Base-by-base conservation (phyloP, 208 protist genomes). In the Angomonas ambiguus region DNA sequence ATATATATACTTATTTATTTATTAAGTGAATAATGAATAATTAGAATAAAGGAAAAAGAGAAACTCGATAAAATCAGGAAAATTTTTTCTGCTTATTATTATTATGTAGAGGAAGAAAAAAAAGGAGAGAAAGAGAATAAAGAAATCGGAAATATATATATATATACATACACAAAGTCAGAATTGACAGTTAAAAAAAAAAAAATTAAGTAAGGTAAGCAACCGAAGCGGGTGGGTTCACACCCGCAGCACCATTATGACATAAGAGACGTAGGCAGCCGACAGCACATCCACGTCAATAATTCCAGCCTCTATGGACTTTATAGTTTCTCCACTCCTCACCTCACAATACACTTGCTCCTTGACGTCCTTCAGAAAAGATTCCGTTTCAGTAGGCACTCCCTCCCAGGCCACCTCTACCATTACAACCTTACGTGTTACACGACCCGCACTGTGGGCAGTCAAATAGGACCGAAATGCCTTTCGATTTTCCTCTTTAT, bases 31-130 rank as follows among this genome's bases (percentile, higher is more conserved):
- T n/a, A 57, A 1, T 5, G 38, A 4, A 18, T 20, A 32, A 10
- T 60, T 61, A 74, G 27, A 65, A 63, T 1, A 68, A 61, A 74
- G 59, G 62, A 74, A 51, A 61, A 74, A 71, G 25, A 67, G 57
- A 66, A 27, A 35, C 22, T 25, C 60, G 2, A 33, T 51, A 45
- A 31, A 53, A n/a, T 20, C 31, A 42, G 49, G 18, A 48, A 2
- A 51, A 3, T 38, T 3, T 20, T n/a, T n/a, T 55, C 10, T 30
- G 8, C 22, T 55, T n/a, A 4, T 22, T 30, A 18, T 4, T 5
- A 16, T 55, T 16, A 55, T 20, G 6, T 5, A 25, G 28, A 16
- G 49, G 16, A 55, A 55, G 16, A 18, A 55, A 55, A 55, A 55
- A 55, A 55, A 55, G 28, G 16, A 25, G 3, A 55, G 28, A 55